phyloP scores from a whole-genome alignment of 2,329 filamentous ascomycete species.

The Alternaria panax region DNA sequence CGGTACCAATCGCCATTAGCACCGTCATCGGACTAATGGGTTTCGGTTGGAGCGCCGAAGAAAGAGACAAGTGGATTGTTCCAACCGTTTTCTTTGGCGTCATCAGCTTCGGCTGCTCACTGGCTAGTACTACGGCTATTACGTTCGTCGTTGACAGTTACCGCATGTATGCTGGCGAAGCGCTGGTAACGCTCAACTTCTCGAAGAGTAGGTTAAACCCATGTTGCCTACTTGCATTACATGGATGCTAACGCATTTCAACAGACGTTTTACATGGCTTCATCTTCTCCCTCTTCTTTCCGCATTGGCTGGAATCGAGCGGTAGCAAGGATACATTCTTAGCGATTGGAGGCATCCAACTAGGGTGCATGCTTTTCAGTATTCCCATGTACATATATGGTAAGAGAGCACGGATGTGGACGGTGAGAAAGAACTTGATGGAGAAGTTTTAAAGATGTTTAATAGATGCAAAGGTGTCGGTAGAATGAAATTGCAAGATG shows the following conservation, averaged over 20 bases:
- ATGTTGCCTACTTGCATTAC: neutral
- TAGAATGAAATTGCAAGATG: neutral
- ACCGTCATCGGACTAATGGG: conserved; percentile 90
- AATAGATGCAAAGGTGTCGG: neutral
- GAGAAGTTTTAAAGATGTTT: conserved; percentile 67
- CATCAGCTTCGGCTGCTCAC: conserved; percentile 88
- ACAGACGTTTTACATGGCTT: conserved; percentile 84
- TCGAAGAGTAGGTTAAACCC: conserved; percentile 71
- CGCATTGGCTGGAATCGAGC: conserved; percentile 74
- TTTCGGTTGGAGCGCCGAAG: conserved; percentile 89
- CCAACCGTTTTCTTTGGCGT: conserved; percentile 93
- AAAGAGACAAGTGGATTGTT: conserved; percentile 82
- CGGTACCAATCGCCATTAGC: conserved; percentile 75
- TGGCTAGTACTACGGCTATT: conserved; percentile 89
- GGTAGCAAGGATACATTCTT: conserved; percentile 82
- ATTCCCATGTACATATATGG: conserved; percentile 96
- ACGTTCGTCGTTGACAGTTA: conserved; percentile 96
- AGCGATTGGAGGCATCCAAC: conserved; percentile 84
- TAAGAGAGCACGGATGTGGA: conserved; percentile 94
- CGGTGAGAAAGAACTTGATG: conserved; percentile 83
- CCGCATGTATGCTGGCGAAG: conserved; percentile 90
- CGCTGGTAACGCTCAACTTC: conserved; percentile 92
- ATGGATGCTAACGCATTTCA: conserved; percentile 10
- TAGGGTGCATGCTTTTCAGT: conserved; percentile 74
- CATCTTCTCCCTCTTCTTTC: conserved; percentile 79